A percentile compares a stretch with the other conserved stretches of the same genome.
phyloP scores from a whole-genome alignment of 441 rosid genomes.

The Aquilaria agallochum region DNA sequence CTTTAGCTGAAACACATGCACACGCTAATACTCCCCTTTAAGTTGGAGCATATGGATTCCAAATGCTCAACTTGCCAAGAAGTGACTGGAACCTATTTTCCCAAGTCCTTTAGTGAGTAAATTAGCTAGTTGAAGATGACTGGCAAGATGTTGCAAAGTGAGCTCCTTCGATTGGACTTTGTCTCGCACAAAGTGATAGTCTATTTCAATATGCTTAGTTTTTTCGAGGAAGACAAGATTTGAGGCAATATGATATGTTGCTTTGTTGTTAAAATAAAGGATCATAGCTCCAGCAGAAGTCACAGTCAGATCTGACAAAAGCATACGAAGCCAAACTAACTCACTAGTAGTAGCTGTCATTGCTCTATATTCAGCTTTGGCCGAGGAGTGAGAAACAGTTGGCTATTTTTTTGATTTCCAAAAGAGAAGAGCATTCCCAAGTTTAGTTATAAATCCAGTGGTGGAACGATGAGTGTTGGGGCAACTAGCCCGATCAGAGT shows the following conservation, averaged over 20 bases:
- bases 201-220: slow-evolving; percentile 1
- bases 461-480: not conserved
- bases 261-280: not conserved
- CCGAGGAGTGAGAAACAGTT: not conserved
- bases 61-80: too few relatives aligned
- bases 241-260: not conserved
- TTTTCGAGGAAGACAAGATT: not conserved
- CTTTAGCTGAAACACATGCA: too few relatives aligned
- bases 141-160: not conserved
- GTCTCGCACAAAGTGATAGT: slow-evolving; percentile 3
- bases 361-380: slow-evolving; percentile 4
- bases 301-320: not conserved
- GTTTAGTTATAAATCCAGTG: not conserved
- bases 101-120: not conserved
- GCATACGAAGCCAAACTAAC: not conserved
- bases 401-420: slow-evolving; percentile 11
- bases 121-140: not conserved
- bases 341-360: not conserved
- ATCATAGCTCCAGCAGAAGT: not conserved
- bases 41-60: too few relatives aligned
- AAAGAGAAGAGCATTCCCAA: not conserved
- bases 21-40: too few relatives aligned
- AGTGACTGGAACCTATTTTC: too few relatives aligned
- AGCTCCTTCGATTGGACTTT: not conserved
- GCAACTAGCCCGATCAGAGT: slow-evolving; percentile 4